A percentile compares a stretch with the other conserved stretches of the same genome.
Conservation (phyloP, 345 rosid genomes). For the Brassica rapa region DNA sequence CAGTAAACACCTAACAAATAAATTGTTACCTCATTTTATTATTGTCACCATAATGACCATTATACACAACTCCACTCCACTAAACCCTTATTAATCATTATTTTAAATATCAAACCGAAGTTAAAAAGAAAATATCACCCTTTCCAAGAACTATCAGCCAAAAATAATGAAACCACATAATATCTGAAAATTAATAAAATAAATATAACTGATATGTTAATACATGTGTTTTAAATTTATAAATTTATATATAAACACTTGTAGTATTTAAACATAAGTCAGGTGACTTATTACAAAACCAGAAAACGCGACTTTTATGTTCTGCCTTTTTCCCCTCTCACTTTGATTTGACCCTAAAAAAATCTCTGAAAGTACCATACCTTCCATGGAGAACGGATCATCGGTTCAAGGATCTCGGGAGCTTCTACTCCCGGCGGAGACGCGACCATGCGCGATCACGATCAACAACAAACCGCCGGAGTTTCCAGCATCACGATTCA, state of each 20-base stretch:
- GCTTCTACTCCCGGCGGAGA: conserved; percentile 6
- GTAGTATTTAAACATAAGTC: conserved; percentile 24
- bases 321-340: not conserved
- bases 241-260: not conserved
- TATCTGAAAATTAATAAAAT: conserved; percentile 19
- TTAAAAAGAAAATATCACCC: not conserved
- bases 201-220: not conserved
- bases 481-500: conserved; percentile 13
- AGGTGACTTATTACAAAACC: conserved; percentile 29
- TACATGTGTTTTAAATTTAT: conserved; percentile 6
- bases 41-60: not conserved
- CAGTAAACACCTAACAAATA: conserved; percentile 2
- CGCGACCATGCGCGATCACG: conserved; percentile 27
- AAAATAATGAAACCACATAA: conserved; percentile 10
- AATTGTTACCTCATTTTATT: not conserved
- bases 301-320: conserved; percentile 7
- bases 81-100: not conserved
- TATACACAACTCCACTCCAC: not conserved
- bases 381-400: conserved; percentile 32
- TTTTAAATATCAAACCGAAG: not conserved
- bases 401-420: conserved; percentile 39
- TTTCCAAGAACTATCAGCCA: conserved; percentile 4
- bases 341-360: not conserved
- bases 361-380: not conserved
- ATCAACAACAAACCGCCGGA: conserved; percentile 24